These are phyloP conservation scores for Purshia tridentata DNA, from an alignment of 306 rosid species.

Conservation along the genomic window DNA sequence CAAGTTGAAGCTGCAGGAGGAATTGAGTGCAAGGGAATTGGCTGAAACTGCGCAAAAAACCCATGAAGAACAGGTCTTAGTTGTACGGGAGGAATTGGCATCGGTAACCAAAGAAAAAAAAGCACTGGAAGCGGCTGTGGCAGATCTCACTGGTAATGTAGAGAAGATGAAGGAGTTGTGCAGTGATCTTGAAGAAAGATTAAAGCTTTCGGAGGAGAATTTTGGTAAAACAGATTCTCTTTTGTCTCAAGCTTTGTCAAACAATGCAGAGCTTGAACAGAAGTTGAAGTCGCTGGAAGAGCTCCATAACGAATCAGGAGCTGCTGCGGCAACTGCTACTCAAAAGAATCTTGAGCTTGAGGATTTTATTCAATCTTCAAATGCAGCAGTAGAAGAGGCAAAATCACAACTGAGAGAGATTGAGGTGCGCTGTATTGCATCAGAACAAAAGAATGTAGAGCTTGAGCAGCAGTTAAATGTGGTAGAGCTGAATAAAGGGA, in stretches of 20 bases:
- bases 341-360: constrained; percentile 76
- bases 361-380: constrained; percentile 52
- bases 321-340: constrained; percentile 57
- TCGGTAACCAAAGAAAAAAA: constrained; percentile 44
- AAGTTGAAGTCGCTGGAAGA: constrained; percentile 74
- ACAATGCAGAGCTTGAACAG: constrained; percentile 70
- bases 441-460: constrained; percentile 66
- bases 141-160: constrained; percentile 42
- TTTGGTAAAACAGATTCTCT: constrained; percentile 64
- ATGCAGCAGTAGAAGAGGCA: constrained; percentile 63
- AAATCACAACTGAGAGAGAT: constrained; percentile 66
- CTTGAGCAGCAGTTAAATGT: constrained; percentile 73
- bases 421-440: constrained; percentile 55
- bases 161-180: constrained; percentile 52
- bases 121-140: constrained; percentile 52
- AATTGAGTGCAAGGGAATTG: constrained; percentile 53
- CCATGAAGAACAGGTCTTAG: constrained; percentile 48
- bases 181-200: constrained; percentile 61
- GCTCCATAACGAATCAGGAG: constrained; percentile 60
- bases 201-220: constrained; percentile 59
- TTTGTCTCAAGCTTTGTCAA: constrained; percentile 66
- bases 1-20: constrained; percentile 60
- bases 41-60: constrained; percentile 47
- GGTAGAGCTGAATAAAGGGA: constrained; percentile 49
- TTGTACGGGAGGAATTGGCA: constrained; percentile 45